Conservation (phyloP, 2,329 filamentous ascomycete genomes). For the Macroventuria anomochaeta region DNA sequence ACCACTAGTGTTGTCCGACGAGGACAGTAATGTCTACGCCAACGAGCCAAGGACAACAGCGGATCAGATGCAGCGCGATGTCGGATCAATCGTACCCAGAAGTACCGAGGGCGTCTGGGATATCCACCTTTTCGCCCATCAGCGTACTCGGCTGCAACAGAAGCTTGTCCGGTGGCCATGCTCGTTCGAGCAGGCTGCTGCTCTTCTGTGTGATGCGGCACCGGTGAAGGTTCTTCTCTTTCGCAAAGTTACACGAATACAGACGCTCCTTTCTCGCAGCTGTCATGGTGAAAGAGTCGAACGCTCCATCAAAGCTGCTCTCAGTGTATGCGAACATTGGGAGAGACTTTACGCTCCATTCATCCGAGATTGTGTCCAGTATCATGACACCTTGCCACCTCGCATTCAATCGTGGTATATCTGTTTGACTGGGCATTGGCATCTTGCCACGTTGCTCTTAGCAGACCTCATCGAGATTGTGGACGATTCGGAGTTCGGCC, state of each 20-base stretch:
- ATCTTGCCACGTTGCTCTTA: slow-evolving; percentile 62
- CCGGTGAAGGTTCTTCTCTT: slow-evolving; percentile 67
- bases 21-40: slow-evolving; percentile 52
- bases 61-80: slow-evolving; percentile 11
- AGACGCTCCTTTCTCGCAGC: slow-evolving; percentile 58
- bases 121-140: slow-evolving; percentile 46
- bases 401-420: slow-evolving; percentile 67
- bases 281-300: slow-evolving; percentile 52
- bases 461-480: slow-evolving; percentile 62
- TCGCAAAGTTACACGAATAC: slow-evolving; percentile 62
- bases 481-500: slow-evolving; percentile 49
- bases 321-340: slow-evolving; percentile 64
- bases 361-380: slow-evolving; percentile 58
- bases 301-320: slow-evolving; percentile 55
- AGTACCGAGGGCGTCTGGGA: slow-evolving; percentile 47
- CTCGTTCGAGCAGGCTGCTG: slow-evolving; percentile 59
- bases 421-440: slow-evolving; percentile 64
- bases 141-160: slow-evolving; percentile 26
- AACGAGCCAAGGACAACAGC: slow-evolving; percentile 12
- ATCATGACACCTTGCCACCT: slow-evolving; percentile 59
- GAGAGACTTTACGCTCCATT: slow-evolving; percentile 60
- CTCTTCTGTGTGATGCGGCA: slow-evolving; percentile 59
- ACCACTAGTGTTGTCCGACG: slow-evolving; percentile 54
- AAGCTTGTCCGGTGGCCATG: slow-evolving; percentile 60
- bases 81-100: neutral